phyloP scores from a whole-genome alignment of 2,329 filamentous ascomycete species.

The Thelonectria blattea region DNA sequence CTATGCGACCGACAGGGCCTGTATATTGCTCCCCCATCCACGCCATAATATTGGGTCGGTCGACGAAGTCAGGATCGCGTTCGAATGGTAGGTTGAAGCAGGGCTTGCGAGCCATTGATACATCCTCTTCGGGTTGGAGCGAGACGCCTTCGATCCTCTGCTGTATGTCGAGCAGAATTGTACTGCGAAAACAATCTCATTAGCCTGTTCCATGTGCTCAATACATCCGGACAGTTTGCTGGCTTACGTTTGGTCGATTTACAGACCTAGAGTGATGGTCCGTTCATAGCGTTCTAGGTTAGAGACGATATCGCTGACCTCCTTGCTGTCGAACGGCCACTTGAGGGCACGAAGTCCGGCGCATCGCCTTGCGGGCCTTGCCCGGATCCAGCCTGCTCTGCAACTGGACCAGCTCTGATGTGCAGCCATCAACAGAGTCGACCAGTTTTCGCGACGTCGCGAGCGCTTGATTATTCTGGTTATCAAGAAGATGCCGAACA shows the following conservation, averaged over 20 bases:
- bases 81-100: slow-evolving; percentile 36
- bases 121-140: neutral
- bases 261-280: slow-evolving; percentile 1
- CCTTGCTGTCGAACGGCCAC: slow-evolving; percentile 23
- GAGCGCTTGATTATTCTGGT: slow-evolving; percentile 6
- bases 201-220: neutral
- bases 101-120: neutral
- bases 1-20: slow-evolving; percentile 30
- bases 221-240: neutral
- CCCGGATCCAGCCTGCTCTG: slow-evolving; percentile 13
- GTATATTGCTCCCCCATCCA: slow-evolving; percentile 32
- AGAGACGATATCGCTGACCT: slow-evolving; percentile 13
- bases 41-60: slow-evolving; percentile 36
- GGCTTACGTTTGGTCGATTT: slow-evolving; percentile 13
- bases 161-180: slow-evolving; percentile 4
- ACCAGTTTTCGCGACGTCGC: slow-evolving; percentile 9
- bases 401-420: slow-evolving; percentile 1
- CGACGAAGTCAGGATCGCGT: slow-evolving; percentile 41
- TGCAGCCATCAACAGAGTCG: slow-evolving; percentile 11
- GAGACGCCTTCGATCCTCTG: slow-evolving; percentile 4
- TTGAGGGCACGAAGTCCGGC: slow-evolving; percentile 13
- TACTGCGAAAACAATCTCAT: neutral
- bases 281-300: slow-evolving; percentile 5
- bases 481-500: slow-evolving; percentile 4
- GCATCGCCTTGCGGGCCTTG: slow-evolving; percentile 7